Conservation (phyloP, 2,329 filamentous ascomycete species). For the Coniochaeta pulveracea region DNA sequence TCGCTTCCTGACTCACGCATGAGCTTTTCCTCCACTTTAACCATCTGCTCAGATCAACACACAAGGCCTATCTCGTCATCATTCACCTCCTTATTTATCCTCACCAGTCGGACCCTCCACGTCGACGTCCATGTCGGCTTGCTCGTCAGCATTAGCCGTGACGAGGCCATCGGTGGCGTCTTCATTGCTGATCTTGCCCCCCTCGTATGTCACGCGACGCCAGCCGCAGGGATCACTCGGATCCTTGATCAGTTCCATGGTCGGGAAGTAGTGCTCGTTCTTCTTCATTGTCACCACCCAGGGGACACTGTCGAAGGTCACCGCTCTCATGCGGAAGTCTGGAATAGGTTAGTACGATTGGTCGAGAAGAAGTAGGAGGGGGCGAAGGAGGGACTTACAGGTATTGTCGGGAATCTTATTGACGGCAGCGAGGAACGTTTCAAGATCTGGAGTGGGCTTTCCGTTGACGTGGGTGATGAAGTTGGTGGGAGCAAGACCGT, state of each 20-base stretch:
- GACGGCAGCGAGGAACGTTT: constrained; percentile 70
- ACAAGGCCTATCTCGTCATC: too few species aligned
- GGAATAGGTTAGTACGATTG: constrained; percentile 11
- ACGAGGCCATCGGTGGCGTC: constrained; percentile 43
- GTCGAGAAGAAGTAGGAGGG: neutral
- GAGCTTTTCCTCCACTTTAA: too few species aligned
- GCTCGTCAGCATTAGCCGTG: constrained; percentile 26
- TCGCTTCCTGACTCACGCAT: too few species aligned
- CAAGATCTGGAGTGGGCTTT: constrained; percentile 69
- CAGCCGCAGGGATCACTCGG: constrained; percentile 46
- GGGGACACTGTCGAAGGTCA: constrained; percentile 95
- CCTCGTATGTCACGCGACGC: constrained; percentile 52
- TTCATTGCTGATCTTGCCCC: constrained; percentile 37
- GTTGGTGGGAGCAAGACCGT: constrained; percentile 88
- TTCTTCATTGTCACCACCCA: constrained; percentile 99
- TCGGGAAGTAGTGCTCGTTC: constrained; percentile 90
- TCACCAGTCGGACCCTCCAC: constrained; percentile 6
- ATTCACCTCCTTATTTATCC: too few species aligned
- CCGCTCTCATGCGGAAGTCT: constrained; percentile 93
- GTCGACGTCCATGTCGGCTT: constrained; percentile 27
- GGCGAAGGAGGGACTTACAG: constrained; percentile 41
- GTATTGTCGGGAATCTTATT: constrained; percentile 90
- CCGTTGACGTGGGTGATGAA: constrained; percentile 97
- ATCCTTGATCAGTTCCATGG: constrained; percentile 59
- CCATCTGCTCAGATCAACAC: too few species aligned